Conservation (phyloP, 306 rosid genomes). For the Dryas alaskensis region DNA sequence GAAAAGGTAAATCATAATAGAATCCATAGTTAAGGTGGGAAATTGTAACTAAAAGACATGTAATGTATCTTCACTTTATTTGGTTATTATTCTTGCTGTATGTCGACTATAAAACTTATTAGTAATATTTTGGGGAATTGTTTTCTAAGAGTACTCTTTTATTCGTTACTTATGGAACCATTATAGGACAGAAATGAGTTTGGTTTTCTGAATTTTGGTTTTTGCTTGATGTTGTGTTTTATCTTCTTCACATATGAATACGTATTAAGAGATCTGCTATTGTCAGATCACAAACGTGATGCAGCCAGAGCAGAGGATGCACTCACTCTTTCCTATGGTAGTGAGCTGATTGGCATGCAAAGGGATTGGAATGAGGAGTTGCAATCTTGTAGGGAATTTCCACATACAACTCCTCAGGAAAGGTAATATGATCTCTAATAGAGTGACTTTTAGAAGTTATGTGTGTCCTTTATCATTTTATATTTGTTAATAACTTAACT, state of each 20-base stretch:
- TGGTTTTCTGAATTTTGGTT: constrained; percentile 11
- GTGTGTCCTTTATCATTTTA: constrained; percentile 16
- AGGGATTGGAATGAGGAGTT: constrained; percentile 99
- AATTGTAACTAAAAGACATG: no score
- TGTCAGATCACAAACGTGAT: constrained; percentile 84
- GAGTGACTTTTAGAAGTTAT: constrained; percentile 14
- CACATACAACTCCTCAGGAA: constrained; percentile 87
- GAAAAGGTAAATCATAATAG: not conserved
- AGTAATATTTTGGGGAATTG: not conserved
- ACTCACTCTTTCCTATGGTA: constrained; percentile 82
- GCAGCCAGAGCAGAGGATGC: constrained; percentile 95
- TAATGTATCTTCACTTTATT: not conserved
- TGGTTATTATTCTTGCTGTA: not conserved
- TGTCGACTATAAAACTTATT: not conserved
- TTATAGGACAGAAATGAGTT: not conserved
- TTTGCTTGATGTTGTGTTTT: constrained; percentile 13
- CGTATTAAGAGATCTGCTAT: constrained; percentile 11
- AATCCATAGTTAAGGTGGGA: not conserved
- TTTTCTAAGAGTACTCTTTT: not conserved
- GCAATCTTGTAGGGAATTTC: constrained; percentile 98
- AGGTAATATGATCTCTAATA: constrained; percentile 49
- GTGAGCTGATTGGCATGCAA: constrained; percentile 98
- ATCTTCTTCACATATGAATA: constrained; percentile 7
- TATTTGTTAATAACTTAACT: constrained; percentile 22
- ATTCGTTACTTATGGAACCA: not conserved